Percentiles rank a stretch among this genome's conserved stretches.
Evolutionary conservation across 2,329 filamentous ascomycete genomes (phyloP).

Genomic region (Aureobasidium sp.): DNA sequence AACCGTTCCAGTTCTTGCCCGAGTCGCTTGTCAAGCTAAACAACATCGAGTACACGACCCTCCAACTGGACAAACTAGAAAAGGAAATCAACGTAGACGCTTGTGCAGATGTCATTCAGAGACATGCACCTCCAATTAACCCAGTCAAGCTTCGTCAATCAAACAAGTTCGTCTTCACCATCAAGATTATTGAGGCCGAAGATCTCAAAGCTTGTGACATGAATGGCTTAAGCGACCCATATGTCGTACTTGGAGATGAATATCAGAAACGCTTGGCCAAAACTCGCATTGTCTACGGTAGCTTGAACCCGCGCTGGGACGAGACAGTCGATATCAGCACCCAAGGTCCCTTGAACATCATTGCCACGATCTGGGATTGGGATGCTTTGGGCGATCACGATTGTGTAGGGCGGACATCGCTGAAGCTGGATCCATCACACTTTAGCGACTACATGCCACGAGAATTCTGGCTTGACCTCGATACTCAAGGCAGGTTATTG

Average conservation of each 20-base stretch:
- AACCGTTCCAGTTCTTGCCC: constrained; percentile 93
- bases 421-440: constrained; percentile 96
- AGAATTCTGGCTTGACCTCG: constrained; percentile 96
- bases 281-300: constrained; percentile 84
- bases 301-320: constrained; percentile 91
- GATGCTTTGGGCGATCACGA: constrained; percentile 96
- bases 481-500: constrained; percentile 85
- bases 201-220: constrained; percentile 97
- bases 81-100: constrained; percentile 84
- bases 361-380: constrained; percentile 97
- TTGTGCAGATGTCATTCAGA: constrained; percentile 74
- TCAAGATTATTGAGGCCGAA: constrained; percentile 97
- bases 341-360: constrained; percentile 82
- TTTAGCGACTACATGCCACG: constrained; percentile 93
- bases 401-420: constrained; percentile 90
- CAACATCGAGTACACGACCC: constrained; percentile 91
- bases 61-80: constrained; percentile 86
- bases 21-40: constrained; percentile 98
- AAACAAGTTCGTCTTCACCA: constrained; percentile 92
- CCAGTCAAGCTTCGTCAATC: constrained; percentile 57
- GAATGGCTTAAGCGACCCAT: constrained; percentile 89
- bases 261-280: constrained; percentile 96
- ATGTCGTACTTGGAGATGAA: constrained; percentile 93
- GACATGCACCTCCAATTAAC: constrained; percentile 59
- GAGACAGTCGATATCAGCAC: constrained; percentile 96